Evolutionary conservation across 140 eudicot genomes (phyloP).

Genomic region (Bidens hawaiensis): DNA sequence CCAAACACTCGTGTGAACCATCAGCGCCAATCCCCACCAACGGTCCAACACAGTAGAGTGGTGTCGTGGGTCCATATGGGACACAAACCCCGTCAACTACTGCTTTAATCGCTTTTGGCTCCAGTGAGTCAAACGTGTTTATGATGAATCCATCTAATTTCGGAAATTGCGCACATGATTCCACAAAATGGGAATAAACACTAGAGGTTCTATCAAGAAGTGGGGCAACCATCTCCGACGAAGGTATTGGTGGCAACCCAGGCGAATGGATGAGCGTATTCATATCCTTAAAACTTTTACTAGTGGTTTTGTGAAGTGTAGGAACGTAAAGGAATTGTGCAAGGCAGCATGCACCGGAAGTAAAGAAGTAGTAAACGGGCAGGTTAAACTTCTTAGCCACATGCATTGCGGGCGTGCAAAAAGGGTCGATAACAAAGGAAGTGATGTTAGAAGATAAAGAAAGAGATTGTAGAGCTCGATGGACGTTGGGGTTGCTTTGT

Average conservation of each 20-base stretch:
- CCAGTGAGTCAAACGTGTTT: slow-evolving; percentile 51
- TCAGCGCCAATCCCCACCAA: slow-evolving; percentile 22
- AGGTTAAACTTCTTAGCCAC: not conserved
- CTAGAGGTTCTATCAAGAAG: slow-evolving; percentile 20
- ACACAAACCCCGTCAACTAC: slow-evolving; percentile 36
- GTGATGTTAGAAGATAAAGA: too few species aligned
- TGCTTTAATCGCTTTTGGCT: slow-evolving; percentile 42
- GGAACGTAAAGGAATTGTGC: slow-evolving; percentile 24
- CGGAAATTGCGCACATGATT: slow-evolving; percentile 1
- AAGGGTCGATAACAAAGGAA: too few species aligned
- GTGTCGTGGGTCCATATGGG: slow-evolving; percentile 40
- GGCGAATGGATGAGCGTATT: slow-evolving; percentile 33
- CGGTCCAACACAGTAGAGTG: slow-evolving; percentile 51
- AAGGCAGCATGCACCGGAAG: too few species aligned
- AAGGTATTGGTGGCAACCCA: slow-evolving; percentile 49
- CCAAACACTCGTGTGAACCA: slow-evolving; percentile 32
- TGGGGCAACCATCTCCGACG: slow-evolving; percentile 29
- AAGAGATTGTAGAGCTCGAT: too few species aligned
- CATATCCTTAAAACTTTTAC: slow-evolving; percentile 26
- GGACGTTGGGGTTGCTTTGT: slow-evolving; percentile 15
- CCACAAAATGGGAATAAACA: slow-evolving; percentile 41
- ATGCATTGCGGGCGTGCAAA: too few species aligned
- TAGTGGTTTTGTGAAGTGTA: slow-evolving; percentile 23
- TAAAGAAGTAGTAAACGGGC: too few species aligned
- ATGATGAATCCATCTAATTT: slow-evolving; percentile 46